These are phyloP conservation scores for Actinidia arguta DNA, from an alignment of 179 eudicot genomes.

Conservation along the genomic window DNA sequence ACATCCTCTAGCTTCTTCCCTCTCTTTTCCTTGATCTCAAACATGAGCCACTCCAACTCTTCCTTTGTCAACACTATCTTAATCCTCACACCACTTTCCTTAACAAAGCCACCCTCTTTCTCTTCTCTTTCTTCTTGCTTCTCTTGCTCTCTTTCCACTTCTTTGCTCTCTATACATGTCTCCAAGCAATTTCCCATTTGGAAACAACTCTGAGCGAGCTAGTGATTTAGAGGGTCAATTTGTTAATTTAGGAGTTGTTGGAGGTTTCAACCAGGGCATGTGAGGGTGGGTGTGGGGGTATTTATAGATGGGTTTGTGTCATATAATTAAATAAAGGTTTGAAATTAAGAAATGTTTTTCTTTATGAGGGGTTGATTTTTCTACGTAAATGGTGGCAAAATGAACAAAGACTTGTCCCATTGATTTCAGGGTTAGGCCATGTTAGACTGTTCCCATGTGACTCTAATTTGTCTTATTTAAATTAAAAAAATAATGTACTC, in stretches of 20 bases:
- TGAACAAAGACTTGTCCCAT: background rate
- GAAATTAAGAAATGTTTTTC: background rate
- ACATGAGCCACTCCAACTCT: conserved; percentile 49
- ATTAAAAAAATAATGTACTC: background rate
- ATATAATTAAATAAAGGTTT: background rate
- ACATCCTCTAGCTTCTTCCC: conserved; percentile 47
- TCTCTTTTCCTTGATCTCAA: conserved; percentile 32
- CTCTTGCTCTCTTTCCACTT: conserved; percentile 15
- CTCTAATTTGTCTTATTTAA: background rate
- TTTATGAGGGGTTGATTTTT: background rate
- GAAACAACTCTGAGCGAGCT: background rate
- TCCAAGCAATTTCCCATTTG: conserved; percentile 48
- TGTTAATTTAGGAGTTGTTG: conserved; percentile 12
- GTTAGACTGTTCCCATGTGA: conserved; percentile 3
- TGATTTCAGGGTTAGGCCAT: background rate
- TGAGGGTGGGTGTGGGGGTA: conserved; percentile 22
- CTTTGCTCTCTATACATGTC: conserved; percentile 14
- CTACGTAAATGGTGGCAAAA: conserved; percentile 11
- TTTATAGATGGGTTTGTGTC: conserved; percentile 18
- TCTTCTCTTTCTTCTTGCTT: conserved; percentile 3
- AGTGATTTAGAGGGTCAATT: background rate
- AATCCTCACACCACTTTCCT: conserved; percentile 34
- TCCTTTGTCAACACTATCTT: conserved; percentile 57
- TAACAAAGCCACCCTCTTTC: conserved; percentile 16
- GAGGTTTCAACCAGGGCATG: conserved; percentile 14